Percentiles rank a stretch among this genome's conserved stretches.
Conservation (phyloP, 768 basidiomycete species). For the Hypsizygus marmoreus region DNA sequence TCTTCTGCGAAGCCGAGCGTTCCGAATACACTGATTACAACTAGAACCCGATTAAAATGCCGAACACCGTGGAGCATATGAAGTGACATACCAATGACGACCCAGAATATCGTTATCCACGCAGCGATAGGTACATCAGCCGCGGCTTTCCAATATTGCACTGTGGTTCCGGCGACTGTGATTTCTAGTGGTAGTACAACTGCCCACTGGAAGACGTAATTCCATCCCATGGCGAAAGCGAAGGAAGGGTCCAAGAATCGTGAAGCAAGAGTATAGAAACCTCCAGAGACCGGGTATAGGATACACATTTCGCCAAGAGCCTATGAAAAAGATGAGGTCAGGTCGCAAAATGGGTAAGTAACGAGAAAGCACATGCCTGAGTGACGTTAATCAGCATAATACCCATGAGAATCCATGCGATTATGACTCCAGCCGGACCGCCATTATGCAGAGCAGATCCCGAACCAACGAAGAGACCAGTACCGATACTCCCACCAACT, state of each 20-base stretch:
- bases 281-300: conserved; percentile 49
- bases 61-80: background rate
- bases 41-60: conserved; percentile 19
- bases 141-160: conserved; percentile 48
- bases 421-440: conserved; percentile 45
- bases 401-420: conserved; percentile 48
- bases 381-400: conserved; percentile 52
- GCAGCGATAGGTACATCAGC: conserved; percentile 39
- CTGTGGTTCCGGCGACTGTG: conserved; percentile 45
- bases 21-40: conserved; percentile 41
- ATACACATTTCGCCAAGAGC: conserved; percentile 54
- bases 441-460: conserved; percentile 39
- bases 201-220: conserved; percentile 50
- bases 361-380: conserved; percentile 28
- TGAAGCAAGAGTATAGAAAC: conserved; percentile 48
- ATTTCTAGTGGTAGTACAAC: conserved; percentile 46
- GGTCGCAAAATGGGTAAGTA: background rate
- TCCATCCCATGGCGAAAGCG: conserved; percentile 54
- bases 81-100: conserved; percentile 34
- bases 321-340: conserved; percentile 18
- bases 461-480: conserved; percentile 51
- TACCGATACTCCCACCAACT: conserved; percentile 51
- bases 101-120: conserved; percentile 49
- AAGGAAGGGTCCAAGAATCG: conserved; percentile 50
- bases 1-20: conserved; percentile 51